Evolutionary conservation across 2,329 filamentous ascomycete species (phyloP).

Genomic region (Westerdykella aurantiaca): DNA sequence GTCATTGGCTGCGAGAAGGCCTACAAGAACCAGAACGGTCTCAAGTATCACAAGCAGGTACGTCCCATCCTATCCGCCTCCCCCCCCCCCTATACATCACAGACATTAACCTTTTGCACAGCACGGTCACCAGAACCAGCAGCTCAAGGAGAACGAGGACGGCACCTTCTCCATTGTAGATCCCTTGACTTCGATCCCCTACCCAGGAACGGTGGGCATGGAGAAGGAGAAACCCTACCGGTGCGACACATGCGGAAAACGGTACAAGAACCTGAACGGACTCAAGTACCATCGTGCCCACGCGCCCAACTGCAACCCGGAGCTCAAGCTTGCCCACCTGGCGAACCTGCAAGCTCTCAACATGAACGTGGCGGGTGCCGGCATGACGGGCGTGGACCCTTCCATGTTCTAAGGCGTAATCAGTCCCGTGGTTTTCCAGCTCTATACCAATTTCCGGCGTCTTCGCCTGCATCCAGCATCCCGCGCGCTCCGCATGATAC

Average conservation of each 20-base stretch:
- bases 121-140: conserved; percentile 94
- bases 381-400: conserved; percentile 53
- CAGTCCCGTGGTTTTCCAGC: not conserved
- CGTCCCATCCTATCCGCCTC: conserved; percentile 26
- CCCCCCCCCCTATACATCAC: conserved; percentile 2
- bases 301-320: conserved; percentile 83
- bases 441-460: not conserved
- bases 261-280: conserved; percentile 98
- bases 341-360: conserved; percentile 32
- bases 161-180: conserved; percentile 98
- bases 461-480: conserved; percentile 4
- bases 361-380: conserved; percentile 47
- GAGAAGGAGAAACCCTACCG: conserved; percentile 99
- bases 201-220: conserved; percentile 97
- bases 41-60: conserved; percentile 79
- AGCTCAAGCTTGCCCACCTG: conserved; percentile 55
- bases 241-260: conserved; percentile 93
- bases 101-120: conserved; percentile 29
- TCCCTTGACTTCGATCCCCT: conserved; percentile 86
- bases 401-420: conserved; percentile 39
- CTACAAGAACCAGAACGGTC: conserved; percentile 98
- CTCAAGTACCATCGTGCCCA: conserved; percentile 79
- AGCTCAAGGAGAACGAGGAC: conserved; percentile 92
- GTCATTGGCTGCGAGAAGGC: conserved; percentile 99
- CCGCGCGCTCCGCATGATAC: not conserved